Evolutionary conservation across 352 stramenopile species (phyloP).

Genomic region (Phytophthora vignae): DNA sequence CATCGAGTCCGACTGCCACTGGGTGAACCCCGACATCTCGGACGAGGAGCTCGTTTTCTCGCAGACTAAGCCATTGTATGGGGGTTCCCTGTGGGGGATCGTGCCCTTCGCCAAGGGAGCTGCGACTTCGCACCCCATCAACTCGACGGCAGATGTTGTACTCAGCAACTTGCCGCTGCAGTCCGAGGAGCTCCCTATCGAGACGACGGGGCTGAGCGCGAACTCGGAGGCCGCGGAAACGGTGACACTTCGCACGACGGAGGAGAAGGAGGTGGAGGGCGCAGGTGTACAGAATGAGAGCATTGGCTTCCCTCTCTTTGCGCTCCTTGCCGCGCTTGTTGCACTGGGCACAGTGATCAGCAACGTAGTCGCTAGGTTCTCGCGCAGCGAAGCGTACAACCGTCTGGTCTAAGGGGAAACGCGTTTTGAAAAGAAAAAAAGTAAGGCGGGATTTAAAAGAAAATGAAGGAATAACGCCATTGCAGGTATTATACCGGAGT

Average conservation of each 20-base stretch:
- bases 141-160: slow-evolving; percentile 73
- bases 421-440: too few species aligned
- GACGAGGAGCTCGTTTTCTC: slow-evolving; percentile 83
- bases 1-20: slow-evolving; percentile 92
- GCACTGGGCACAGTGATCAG: slow-evolving; percentile 42
- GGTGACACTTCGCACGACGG: slow-evolving; percentile 12
- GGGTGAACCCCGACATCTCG: slow-evolving; percentile 83
- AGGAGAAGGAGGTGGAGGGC: not conserved
- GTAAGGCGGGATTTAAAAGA: not conserved
- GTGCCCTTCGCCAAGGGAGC: slow-evolving; percentile 62
- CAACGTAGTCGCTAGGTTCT: slow-evolving; percentile 36
- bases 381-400: slow-evolving; percentile 40
- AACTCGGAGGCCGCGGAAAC: slow-evolving; percentile 7
- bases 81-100: slow-evolving; percentile 67
- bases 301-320: slow-evolving; percentile 17
- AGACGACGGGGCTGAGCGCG: slow-evolving; percentile 14
- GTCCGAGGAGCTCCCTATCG: slow-evolving; percentile 54
- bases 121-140: slow-evolving; percentile 87
- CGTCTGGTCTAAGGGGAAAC: slow-evolving; percentile 22
- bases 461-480: not conserved
- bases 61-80: slow-evolving; percentile 61
- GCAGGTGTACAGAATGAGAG: not conserved
- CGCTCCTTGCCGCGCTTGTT: slow-evolving; percentile 44
- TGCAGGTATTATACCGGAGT: too few species aligned
- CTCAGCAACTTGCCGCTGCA: slow-evolving; percentile 57